A percentile compares a stretch with the other conserved stretches of the same genome.
phyloP scores from a whole-genome alignment of 495 filamentous ascomycete genomes.

The Penicillium verhagenii region DNA sequence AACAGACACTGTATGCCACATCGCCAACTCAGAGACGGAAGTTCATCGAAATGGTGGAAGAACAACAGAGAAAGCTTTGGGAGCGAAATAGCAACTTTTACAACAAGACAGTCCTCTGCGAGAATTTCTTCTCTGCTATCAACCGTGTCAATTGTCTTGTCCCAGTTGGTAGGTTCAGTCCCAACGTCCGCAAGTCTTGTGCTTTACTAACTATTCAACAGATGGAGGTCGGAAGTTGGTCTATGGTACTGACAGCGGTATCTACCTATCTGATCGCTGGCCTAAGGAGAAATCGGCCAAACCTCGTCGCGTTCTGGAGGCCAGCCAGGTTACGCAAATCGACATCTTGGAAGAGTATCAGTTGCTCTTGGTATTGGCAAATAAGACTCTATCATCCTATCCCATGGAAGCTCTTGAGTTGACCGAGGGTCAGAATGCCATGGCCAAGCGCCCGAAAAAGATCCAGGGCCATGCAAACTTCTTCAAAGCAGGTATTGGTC shows the following conservation, averaged over 20 bases:
- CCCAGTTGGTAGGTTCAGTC: slow-evolving; percentile 66
- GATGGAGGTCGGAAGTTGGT: slow-evolving; percentile 95
- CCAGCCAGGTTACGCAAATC: slow-evolving; percentile 85
- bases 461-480: slow-evolving; percentile 97
- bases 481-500: slow-evolving; percentile 94
- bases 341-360: slow-evolving; percentile 95
- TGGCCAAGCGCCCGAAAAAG: slow-evolving; percentile 89
- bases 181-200: not conserved
- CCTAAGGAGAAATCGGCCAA: slow-evolving; percentile 74
- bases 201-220: slow-evolving; percentile 37
- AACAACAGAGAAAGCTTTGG: slow-evolving; percentile 79
- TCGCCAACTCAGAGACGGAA: slow-evolving; percentile 80
- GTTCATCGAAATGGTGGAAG: slow-evolving; percentile 94
- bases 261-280: slow-evolving; percentile 87
- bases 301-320: slow-evolving; percentile 83
- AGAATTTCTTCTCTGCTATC: slow-evolving; percentile 74
- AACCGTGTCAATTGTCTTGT: slow-evolving; percentile 92
- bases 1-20: slow-evolving; percentile 82
- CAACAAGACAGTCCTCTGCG: slow-evolving; percentile 81
- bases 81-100: slow-evolving; percentile 87
- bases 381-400: slow-evolving; percentile 87
- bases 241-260: slow-evolving; percentile 88
- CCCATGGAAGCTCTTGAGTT: slow-evolving; percentile 81
- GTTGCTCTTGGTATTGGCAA: slow-evolving; percentile 85
- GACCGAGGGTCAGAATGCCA: slow-evolving; percentile 65